Evolutionary conservation across 352 stramenopile genomes (phyloP).

Genomic region (Globisporangium recalcitrans): DNA sequence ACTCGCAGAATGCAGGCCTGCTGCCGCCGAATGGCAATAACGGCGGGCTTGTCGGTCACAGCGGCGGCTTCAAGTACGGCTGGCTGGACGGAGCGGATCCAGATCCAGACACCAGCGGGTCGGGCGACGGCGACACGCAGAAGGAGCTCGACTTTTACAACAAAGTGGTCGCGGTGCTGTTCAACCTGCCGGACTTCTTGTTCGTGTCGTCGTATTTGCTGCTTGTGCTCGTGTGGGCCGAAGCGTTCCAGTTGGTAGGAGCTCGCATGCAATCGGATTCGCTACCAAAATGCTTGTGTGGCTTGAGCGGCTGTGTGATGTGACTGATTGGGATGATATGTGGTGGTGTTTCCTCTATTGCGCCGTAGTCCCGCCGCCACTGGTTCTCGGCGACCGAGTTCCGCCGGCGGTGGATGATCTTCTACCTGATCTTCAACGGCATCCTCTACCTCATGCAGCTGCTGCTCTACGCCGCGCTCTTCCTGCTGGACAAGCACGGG

Average conservation of each 20-base stretch:
- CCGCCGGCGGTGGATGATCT: slow-evolving; percentile 87
- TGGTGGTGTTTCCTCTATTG: background rate
- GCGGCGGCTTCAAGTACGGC: slow-evolving; percentile 15
- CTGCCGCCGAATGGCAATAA: slow-evolving; percentile 16
- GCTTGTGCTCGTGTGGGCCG: slow-evolving; percentile 88
- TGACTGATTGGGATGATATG: background rate
- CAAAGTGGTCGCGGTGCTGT: slow-evolving; percentile 88
- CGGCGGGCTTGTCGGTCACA: slow-evolving; percentile 14
- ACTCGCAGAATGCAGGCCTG: slow-evolving; percentile 64
- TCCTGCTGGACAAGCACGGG: slow-evolving; percentile 76
- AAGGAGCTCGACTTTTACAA: slow-evolving; percentile 87
- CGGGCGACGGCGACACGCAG: slow-evolving; percentile 21
- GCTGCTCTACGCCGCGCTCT: slow-evolving; percentile 85
- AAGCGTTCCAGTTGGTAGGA: slow-evolving; percentile 84
- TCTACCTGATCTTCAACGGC: slow-evolving; percentile 91
- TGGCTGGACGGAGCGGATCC: slow-evolving; percentile 8
- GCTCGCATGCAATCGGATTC: background rate
- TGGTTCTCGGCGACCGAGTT: slow-evolving; percentile 87
- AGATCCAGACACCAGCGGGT: background rate
- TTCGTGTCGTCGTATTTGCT: slow-evolving; percentile 89
- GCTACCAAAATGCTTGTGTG: background rate
- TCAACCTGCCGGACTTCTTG: slow-evolving; percentile 91
- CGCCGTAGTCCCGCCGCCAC: slow-evolving; percentile 72
- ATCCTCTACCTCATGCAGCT: slow-evolving; percentile 85
- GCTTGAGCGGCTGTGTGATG: background rate